phyloP scores from a whole-genome alignment of 2,329 filamentous ascomycete species.

The Trichoderma polysporum region DNA sequence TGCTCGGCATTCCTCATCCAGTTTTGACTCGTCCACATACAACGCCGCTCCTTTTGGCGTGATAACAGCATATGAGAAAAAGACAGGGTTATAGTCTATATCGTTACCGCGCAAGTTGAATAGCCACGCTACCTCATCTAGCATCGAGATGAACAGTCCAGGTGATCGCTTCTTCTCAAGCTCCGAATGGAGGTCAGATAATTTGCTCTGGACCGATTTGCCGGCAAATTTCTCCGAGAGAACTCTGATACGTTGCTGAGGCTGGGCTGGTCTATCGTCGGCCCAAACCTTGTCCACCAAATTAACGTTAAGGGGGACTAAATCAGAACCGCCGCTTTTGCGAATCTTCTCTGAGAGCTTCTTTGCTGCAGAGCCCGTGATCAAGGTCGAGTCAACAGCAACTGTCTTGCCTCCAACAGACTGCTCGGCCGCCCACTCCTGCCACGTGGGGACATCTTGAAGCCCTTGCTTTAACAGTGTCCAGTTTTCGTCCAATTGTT shows the following conservation, averaged over 20 bases:
- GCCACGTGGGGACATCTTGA: conserved; percentile 93
- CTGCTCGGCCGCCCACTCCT: conserved; percentile 90
- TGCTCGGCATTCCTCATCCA: conserved; percentile 64
- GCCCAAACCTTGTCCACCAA: conserved; percentile 92
- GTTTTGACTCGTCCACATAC: conserved; percentile 79
- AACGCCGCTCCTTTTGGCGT: conserved; percentile 75
- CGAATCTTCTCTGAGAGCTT: conserved; percentile 84
- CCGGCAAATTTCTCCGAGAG: conserved; percentile 74
- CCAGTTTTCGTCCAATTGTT: conserved; percentile 93
- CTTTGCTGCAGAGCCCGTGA: conserved; percentile 62
- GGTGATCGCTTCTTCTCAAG: conserved; percentile 84
- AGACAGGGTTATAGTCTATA: conserved; percentile 97
- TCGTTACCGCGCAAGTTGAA: conserved; percentile 95
- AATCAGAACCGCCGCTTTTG: conserved; percentile 75
- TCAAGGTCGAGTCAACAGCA: conserved; percentile 84
- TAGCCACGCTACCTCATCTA: conserved; percentile 98
- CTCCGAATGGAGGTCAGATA: conserved; percentile 84
- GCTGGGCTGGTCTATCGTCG: conserved; percentile 67
- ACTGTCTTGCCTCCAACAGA: conserved; percentile 84
- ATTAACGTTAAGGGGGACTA: conserved; percentile 76
- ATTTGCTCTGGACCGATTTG: conserved; percentile 78
- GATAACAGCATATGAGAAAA: conserved; percentile 92
- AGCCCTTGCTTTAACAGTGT: conserved; percentile 86
- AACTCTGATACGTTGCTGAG: conserved; percentile 72
- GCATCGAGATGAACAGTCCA: conserved; percentile 88